Percentiles rank a stretch among this genome's conserved stretches.
phyloP scores from a whole-genome alignment of 2,329 filamentous ascomycete species.

The Magnaporthiopsis rhizophila region DNA sequence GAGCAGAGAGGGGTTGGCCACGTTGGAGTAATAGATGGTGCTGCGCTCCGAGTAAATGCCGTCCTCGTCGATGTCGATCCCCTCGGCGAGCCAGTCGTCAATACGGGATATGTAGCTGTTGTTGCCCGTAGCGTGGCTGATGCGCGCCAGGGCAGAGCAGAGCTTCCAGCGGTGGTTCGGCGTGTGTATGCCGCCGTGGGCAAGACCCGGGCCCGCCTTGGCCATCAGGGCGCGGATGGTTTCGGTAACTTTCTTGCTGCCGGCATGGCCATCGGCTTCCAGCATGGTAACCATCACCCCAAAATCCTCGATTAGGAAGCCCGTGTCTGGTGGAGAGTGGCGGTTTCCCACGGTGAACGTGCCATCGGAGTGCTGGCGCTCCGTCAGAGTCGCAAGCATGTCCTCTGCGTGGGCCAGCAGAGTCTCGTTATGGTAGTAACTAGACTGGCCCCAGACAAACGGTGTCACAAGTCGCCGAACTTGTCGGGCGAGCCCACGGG shows the following conservation, averaged over 20 bases:
- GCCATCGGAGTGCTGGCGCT: conserved; percentile 2
- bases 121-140: conserved; percentile 1
- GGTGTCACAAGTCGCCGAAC: conserved; percentile 4
- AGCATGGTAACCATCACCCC: conserved; percentile 2
- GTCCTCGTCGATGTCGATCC: conserved; percentile 4
- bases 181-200: conserved; percentile 2
- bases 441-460: conserved; percentile 2
- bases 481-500: not conserved
- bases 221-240: conserved; percentile 2
- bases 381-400: not conserved
- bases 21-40: conserved; percentile 1
- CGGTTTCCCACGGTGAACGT: conserved; percentile 5
- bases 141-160: conserved; percentile 4
- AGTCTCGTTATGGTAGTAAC: conserved; percentile 2
- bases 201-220: conserved; percentile 4
- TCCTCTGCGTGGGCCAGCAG: not conserved
- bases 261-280: not conserved
- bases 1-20: conserved; percentile 4
- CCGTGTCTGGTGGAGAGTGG: conserved; percentile 4
- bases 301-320: conserved; percentile 7
- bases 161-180: conserved; percentile 7
- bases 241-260: not conserved
- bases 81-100: conserved; percentile 6
- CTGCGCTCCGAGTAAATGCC: conserved; percentile 7
- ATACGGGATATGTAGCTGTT: conserved; percentile 1